Base-by-base conservation (phyloP, 1,139 yeast genomes). In the Yamadazyma conglobata region DNA sequence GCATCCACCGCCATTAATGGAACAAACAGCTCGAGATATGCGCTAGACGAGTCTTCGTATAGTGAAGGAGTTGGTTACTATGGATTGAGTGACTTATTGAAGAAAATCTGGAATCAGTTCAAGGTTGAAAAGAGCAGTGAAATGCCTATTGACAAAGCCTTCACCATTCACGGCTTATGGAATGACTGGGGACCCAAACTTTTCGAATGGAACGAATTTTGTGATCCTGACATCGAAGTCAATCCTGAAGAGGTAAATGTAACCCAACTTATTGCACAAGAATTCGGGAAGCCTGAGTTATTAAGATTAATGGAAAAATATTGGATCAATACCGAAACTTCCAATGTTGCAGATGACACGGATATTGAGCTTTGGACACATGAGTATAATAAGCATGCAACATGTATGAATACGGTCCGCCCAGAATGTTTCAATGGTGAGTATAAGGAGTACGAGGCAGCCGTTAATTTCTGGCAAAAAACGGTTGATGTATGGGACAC, bases 121-220 rank as follows among this genome's bases (percentile, higher is more conserved):
- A 10, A 20, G 6, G 15, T 27, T 20, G 24, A 24, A 16, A 20
- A 24, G 11, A 28, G 33, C 24, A 35, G 41, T 19, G 24, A 29
- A 6, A 34, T 36, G 42, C 46, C 48, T 18, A 28, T 43, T 31
- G 42, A 44, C 10, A 37, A 47, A 19, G 44, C 54, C 3, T 64
- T 64, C 45, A 64, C 71, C 24, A 58, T 64, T 32, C 71, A 64
- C 38, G 70, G 70, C 0, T 54, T 64, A 32, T 64, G 70, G 70
- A 54, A 54, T 36, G 70, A 64, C 39, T 46, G 50, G 36, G 67
- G 69, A 6, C 44, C 54, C 9, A 21, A 24, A 11, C 22, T 27
- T 15, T 30, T 26, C 11, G 30, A 32, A 11, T 64, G 55, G 45
- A 52, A 53, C 24, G 56, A 48, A 37, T 52, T 47, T 43, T 64